These are phyloP conservation scores for Scytalidium sp. DNA, from an alignment of 2,329 filamentous ascomycete species.

Conservation along the genomic window DNA sequence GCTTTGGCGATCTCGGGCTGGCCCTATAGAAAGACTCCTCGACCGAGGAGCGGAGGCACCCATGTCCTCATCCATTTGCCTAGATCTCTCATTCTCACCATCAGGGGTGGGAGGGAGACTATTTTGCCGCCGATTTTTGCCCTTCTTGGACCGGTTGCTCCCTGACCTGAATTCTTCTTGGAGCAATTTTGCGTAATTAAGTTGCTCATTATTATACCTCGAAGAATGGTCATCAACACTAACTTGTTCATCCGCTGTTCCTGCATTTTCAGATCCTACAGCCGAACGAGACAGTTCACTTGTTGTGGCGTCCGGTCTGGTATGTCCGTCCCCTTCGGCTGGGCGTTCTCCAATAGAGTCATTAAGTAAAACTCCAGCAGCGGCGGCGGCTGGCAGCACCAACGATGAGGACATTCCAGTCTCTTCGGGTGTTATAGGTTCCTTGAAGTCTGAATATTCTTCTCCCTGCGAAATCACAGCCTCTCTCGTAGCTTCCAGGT, in stretches of 20 bases:
- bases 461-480: conserved; percentile 8
- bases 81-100: conserved; percentile 17
- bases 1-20: conserved; percentile 8
- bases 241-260: conserved; percentile 4
- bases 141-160: conserved; percentile 23
- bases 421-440: no score
- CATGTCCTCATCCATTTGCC: conserved; percentile 12
- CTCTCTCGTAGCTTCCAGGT: no score
- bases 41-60: conserved; percentile 15
- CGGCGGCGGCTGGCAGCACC: conserved; percentile 11
- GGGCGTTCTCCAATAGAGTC: not conserved
- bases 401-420: no score
- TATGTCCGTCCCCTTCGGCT: not conserved
- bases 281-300: not conserved
- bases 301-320: not conserved
- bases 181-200: conserved; percentile 22
- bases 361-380: conserved; percentile 6
- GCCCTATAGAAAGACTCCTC: conserved; percentile 22
- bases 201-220: conserved; percentile 22
- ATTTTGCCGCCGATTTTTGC: conserved; percentile 28
- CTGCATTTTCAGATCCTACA: not conserved
- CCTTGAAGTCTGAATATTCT: no score
- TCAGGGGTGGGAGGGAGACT: conserved; percentile 19
- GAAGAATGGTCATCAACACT: conserved; percentile 17
- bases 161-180: conserved; percentile 21